Evolutionary conservation across 371 early-diverging fungal genomes (phyloP).

Genomic region (Mycotypha africana): DNA sequence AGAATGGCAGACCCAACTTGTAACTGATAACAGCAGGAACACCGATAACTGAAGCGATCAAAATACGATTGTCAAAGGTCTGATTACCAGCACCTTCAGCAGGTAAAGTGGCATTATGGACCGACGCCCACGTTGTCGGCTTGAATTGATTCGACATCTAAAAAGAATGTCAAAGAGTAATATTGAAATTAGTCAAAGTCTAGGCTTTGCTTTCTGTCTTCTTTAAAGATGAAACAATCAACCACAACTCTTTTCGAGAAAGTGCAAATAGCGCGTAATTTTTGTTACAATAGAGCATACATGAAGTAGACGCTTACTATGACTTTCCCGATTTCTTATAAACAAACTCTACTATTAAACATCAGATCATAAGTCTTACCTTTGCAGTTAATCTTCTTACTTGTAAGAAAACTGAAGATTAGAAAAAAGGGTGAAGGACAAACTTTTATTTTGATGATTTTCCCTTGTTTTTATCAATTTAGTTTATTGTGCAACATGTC

Average conservation of each 20-base stretch:
- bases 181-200: not conserved
- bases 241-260: not conserved
- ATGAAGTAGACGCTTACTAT: not conserved
- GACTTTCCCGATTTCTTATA: not conserved
- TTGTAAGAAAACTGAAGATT: not conserved
- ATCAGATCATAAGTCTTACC: no score
- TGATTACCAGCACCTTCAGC: constrained; percentile 77
- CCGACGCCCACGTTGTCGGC: constrained; percentile 52
- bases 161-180: no score
- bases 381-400: constrained; percentile 1
- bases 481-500: constrained; percentile 12
- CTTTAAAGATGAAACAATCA: not conserved
- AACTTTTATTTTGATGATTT: not conserved
- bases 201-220: no score
- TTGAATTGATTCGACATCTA: constrained; percentile 33
- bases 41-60: constrained; percentile 48
- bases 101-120: constrained; percentile 59
- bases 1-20: constrained; percentile 51
- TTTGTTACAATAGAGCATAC: not conserved
- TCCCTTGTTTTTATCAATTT: not conserved
- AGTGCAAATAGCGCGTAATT: not conserved
- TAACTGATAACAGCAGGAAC: constrained; percentile 60
- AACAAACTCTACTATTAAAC: not conserved
- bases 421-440: not conserved
- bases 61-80: constrained; percentile 62